A percentile compares a stretch with the other conserved stretches of the same genome.
Conservation (phyloP, 2,329 filamentous ascomycete species). For the Plenodomus biglobosus region DNA sequence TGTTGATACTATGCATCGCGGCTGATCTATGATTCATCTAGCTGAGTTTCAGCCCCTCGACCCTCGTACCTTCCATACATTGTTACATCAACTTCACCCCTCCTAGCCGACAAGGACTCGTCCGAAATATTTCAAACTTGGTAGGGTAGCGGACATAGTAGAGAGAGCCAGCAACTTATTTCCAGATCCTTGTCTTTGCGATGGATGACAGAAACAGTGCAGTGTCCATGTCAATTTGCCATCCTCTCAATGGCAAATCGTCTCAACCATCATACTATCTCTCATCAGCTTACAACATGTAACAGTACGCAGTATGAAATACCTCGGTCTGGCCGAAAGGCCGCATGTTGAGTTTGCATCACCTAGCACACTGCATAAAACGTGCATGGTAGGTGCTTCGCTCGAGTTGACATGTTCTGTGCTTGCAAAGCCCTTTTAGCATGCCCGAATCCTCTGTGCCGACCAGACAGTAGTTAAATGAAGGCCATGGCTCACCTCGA, state of each 20-base stretch:
- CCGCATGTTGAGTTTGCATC: conserved; percentile 19
- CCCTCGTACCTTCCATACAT: conserved; percentile 1
- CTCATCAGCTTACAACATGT: background rate
- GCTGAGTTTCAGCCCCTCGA: background rate
- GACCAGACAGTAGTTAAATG: no score
- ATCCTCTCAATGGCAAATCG: background rate
- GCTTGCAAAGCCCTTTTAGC: background rate
- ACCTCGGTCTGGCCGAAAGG: conserved; percentile 19
- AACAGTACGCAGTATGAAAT: background rate
- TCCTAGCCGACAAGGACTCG: conserved; percentile 9
- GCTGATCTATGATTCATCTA: background rate
- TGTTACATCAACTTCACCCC: conserved; percentile 11
- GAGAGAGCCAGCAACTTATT: conserved; percentile 12
- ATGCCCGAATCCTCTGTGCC: no score
- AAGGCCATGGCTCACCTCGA: no score
- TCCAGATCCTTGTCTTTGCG: conserved; percentile 6
- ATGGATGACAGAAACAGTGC: background rate
- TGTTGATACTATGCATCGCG: no score
- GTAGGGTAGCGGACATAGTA: conserved; percentile 19
- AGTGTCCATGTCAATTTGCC: background rate
- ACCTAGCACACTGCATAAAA: conserved; percentile 19
- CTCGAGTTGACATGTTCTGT: no score
- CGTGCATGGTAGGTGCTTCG: conserved; percentile 12
- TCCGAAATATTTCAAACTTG: conserved; percentile 22
- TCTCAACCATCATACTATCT: background rate